Evolutionary conservation across 352 stramenopile genomes (phyloP), one percentile per base, ranked within the genome.

Genomic region (Pythium myriotylum): DNA sequence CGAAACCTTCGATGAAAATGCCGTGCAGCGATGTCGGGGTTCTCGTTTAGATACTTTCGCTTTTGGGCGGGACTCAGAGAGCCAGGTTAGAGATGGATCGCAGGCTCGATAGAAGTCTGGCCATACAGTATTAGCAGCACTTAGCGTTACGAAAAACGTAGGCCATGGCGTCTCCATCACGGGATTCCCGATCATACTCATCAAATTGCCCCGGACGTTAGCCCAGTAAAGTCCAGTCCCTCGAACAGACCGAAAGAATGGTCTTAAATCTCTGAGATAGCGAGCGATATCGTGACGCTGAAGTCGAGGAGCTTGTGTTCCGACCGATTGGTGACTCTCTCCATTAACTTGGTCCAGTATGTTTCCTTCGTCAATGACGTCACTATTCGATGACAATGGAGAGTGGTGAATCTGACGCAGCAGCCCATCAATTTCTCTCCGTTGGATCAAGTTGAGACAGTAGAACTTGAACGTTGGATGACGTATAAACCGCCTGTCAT

Each of bases 71-170:
- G 23, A 20, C n/a, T 19, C 4, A 67, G 22, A 9, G 14, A 32
- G n/a, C 4, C 16, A 32, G 12, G 51, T 33, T 9, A 67, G 10
- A 0, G 3, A 4, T 0, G 64, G 53, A 20, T 70, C 23, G 23
- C 65, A 69, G 0, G 32, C 68, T 16, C 47, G 13, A 20, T 64
- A 58, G 23, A 70, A 68, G 40, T 70, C 64, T 8, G 57, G 64
- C 56, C 68, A 76, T 0, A 68, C 35, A 0, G 65, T 70, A n/a
- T 72, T 59, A 2, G 59, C 63, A 10, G 68, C 64, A 40, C 68
- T 76, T 1, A 72, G 14, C 2, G 68, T 70, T 22, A 68, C 24
- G 58, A 76, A 45, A 59, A 59, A 67, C 3, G 51, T 65, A 8
- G 55, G 60, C 42, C 60, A 71, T 14, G 35, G 49, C 7, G 62